Conservation (phyloP, 768 basidiomycete genomes). For the Sistotremastrum suecicum region DNA sequence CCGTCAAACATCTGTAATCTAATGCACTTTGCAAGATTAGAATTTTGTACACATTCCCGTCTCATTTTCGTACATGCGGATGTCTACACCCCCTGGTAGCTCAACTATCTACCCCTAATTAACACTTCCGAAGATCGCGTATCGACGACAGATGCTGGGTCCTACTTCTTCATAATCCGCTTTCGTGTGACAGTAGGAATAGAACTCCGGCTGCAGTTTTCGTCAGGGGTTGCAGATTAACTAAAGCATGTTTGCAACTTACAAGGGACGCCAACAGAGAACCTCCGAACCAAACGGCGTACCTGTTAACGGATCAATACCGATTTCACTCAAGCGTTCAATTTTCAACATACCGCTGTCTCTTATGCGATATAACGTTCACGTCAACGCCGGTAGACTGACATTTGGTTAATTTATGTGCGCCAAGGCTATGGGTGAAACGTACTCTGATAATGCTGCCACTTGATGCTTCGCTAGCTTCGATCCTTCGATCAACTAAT, state of each 20-base stretch:
- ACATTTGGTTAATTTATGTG: not conserved
- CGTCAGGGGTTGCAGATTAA: not conserved
- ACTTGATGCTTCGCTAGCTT: constrained; percentile 57
- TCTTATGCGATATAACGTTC: constrained; percentile 96
- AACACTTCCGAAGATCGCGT: constrained; percentile 87
- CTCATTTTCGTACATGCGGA: no score
- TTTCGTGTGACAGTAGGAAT: constrained; percentile 86
- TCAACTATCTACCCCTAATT: constrained; percentile 26
- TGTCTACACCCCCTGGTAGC: no score
- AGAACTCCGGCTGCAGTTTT: constrained; percentile 71
- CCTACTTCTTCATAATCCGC: constrained; percentile 91
- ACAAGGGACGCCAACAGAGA: constrained; percentile 88
- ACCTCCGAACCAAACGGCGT: constrained; percentile 98
- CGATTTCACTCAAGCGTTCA: not conserved
- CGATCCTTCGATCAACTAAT: constrained; percentile 81
- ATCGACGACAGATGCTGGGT: constrained; percentile 82
- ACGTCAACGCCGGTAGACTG: constrained; percentile 96
- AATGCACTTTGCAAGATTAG: no score
- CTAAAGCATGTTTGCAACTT: constrained; percentile 14
- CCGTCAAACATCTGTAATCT: no score
- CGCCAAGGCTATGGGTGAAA: not conserved
- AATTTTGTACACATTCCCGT: no score
- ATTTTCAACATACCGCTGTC: constrained; percentile 53
- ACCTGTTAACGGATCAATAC: constrained; percentile 24
- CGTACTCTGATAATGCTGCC: constrained; percentile 65